Conservation (phyloP, 305 asterid genomes). For the Fraxinus ornus region DNA sequence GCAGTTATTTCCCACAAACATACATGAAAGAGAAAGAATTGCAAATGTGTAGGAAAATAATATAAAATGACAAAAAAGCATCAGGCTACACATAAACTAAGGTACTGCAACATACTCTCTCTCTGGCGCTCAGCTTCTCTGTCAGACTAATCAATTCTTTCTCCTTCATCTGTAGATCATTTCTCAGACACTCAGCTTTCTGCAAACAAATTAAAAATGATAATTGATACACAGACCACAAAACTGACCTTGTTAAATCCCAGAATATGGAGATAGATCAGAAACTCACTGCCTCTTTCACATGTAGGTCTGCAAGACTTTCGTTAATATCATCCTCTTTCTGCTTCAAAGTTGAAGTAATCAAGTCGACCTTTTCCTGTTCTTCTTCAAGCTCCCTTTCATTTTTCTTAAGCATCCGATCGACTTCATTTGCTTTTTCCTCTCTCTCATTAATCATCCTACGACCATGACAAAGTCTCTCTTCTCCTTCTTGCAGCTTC, state of each 20-base stretch:
- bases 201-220: conserved; percentile 37
- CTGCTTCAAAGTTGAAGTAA: conserved; percentile 44
- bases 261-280: neutral
- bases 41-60: neutral
- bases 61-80: neutral
- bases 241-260: neutral
- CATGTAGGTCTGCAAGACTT: conserved; percentile 44
- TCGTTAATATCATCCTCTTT: conserved; percentile 57
- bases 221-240: neutral
- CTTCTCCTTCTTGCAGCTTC: conserved; percentile 81
- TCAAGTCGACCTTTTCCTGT: conserved; percentile 48
- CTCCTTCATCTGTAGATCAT: conserved; percentile 58
- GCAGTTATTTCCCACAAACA: neutral
- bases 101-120: conserved; percentile 55
- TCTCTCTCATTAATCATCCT: conserved; percentile 72
- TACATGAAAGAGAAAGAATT: neutral
- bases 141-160: conserved; percentile 50
- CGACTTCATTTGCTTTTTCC: conserved; percentile 53
- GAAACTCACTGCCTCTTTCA: conserved; percentile 71
- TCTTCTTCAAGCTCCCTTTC: conserved; percentile 59
- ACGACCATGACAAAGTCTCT: conserved; percentile 62
- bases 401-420: conserved; percentile 53
- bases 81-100: conserved; percentile 16
- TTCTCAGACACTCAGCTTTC: conserved; percentile 55
- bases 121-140: conserved; percentile 67